These are phyloP conservation scores for Saitozyma podzolica DNA, from an alignment of 768 basidiomycete genomes.

Conservation along the genomic window DNA sequence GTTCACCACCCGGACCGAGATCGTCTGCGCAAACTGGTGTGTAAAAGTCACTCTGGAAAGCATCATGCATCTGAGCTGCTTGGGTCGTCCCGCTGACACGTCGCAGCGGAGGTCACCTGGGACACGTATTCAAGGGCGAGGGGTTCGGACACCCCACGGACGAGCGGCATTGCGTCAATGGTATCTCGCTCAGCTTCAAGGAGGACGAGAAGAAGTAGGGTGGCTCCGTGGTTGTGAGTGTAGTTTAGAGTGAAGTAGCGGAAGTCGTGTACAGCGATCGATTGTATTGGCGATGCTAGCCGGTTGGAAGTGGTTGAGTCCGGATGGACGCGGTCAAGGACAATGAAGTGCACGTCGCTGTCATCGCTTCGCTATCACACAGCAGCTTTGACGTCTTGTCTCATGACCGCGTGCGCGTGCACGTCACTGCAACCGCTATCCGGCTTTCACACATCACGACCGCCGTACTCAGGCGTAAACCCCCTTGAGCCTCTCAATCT, in stretches of 20 bases:
- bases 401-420: too few relatives aligned
- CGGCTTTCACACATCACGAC: too few relatives aligned
- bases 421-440: too few relatives aligned
- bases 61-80: neutral
- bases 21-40: conserved; percentile 77
- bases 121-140: conserved; percentile 94
- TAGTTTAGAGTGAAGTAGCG: neutral
- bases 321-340: too few relatives aligned
- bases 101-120: conserved; percentile 76
- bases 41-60: conserved; percentile 1
- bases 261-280: too few relatives aligned
- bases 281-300: too few relatives aligned
- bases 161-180: conserved; percentile 62
- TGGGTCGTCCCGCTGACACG: neutral
- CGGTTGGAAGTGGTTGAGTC: too few relatives aligned
- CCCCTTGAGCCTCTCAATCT: conserved; percentile 24
- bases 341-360: too few relatives aligned
- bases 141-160: conserved; percentile 74
- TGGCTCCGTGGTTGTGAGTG: neutral
- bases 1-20: conserved; percentile 75
- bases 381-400: too few relatives aligned
- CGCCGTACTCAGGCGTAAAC: conserved; percentile 9
- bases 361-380: too few relatives aligned
- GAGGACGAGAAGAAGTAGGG: conserved; percentile 54
- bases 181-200: conserved; percentile 75